Evolutionary conservation across 2,329 filamentous ascomycete genomes (phyloP).

Genomic region (Aspergillus bombycis): DNA sequence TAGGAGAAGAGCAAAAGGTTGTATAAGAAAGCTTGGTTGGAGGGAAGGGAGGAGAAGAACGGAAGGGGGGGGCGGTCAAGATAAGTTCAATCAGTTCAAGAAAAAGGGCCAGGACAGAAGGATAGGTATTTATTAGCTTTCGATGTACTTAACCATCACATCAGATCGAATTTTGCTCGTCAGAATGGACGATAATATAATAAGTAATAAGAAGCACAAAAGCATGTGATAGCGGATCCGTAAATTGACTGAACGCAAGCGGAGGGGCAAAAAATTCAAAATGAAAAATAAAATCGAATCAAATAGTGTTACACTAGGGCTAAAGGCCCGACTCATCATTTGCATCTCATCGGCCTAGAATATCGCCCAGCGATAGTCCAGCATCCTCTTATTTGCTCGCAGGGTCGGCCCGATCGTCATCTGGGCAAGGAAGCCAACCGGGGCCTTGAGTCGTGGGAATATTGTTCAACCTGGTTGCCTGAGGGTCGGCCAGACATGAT

Average conservation of each 20-base stretch:
- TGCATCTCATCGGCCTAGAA: conserved; percentile 14
- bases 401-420: conserved; percentile 8
- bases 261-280: conserved; percentile 4
- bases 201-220: conserved; percentile 2
- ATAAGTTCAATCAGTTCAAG: no score
- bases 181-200: neutral
- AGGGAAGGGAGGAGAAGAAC: no score
- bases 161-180: no score
- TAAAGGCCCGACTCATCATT: conserved; percentile 3
- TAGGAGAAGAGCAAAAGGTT: neutral
- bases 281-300: no score
- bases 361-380: neutral
- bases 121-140: no score
- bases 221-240: conserved; percentile 29
- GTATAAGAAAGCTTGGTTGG: neutral
- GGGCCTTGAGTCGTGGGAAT: no score
- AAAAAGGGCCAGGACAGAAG: no score
- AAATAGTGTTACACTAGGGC: neutral
- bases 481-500: no score
- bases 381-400: neutral
- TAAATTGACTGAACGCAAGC: neutral
- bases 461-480: no score
- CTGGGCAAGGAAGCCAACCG: no score
- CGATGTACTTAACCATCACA: no score
- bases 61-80: no score